Percentiles rank a stretch among this genome's conserved stretches.
phyloP scores from a whole-genome alignment of 2,329 filamentous ascomycete genomes.

The Arthroderma uncinatum region DNA sequence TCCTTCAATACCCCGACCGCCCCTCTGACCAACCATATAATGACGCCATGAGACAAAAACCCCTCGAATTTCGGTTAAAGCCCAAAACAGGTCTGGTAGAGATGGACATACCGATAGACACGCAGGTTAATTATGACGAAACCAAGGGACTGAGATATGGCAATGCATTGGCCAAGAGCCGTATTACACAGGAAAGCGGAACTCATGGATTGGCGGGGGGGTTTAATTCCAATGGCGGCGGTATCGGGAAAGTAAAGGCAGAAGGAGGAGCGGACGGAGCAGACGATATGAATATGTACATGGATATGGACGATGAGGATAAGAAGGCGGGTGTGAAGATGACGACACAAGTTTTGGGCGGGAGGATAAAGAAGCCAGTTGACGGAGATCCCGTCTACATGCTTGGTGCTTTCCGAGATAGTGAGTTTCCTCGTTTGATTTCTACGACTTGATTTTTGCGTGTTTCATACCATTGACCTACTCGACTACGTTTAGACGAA shows the following conservation, averaged over 20 bases:
- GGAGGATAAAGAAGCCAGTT: conserved; percentile 59
- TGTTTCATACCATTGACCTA: background rate
- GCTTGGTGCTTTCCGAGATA: conserved; percentile 77
- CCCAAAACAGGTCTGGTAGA: conserved; percentile 72
- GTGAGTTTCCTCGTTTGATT: conserved; percentile 39
- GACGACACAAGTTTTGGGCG: conserved; percentile 72
- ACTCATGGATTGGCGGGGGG: conserved; percentile 61
- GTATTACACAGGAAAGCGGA: conserved; percentile 47
- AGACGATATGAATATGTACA: conserved; percentile 2
- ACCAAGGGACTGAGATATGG: conserved; percentile 76
- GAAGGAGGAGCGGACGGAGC: conserved; percentile 7
- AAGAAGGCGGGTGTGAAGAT: conserved; percentile 45
- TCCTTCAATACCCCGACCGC: conserved; percentile 75
- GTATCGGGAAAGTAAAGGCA: conserved; percentile 17
- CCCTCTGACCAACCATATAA: conserved; percentile 53
- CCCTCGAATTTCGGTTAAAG: conserved; percentile 72
- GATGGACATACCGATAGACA: conserved; percentile 76
- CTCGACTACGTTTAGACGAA: conserved; percentile 49
- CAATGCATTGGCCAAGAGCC: conserved; percentile 53
- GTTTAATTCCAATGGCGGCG: conserved; percentile 42
- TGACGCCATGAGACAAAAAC: conserved; percentile 43
- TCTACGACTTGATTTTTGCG: conserved; percentile 8
- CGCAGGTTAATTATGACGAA: conserved; percentile 64
- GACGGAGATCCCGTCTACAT: conserved; percentile 69
- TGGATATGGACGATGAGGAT: conserved; percentile 16